phyloP scores from a whole-genome alignment of 2,329 filamentous ascomycete genomes.

The Pseudonectria buxi region DNA sequence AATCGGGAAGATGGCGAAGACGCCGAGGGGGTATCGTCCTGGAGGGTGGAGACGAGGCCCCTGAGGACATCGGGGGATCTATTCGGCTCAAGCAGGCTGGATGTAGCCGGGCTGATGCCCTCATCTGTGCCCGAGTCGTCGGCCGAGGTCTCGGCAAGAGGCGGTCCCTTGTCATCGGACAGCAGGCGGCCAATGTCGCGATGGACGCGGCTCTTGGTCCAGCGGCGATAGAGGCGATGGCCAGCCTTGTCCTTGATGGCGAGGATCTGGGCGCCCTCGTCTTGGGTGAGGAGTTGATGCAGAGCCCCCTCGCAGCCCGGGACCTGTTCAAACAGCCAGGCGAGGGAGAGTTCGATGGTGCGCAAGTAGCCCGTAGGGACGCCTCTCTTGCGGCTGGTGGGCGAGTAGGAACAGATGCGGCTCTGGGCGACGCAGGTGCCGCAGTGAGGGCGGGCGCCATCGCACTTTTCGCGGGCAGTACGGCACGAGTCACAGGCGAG shows the following conservation, averaged over 20 bases:
- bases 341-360: slow-evolving; percentile 62
- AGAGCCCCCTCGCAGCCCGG: slow-evolving; percentile 53
- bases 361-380: slow-evolving; percentile 76
- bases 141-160: slow-evolving; percentile 28
- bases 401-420: slow-evolving; percentile 63
- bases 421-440: slow-evolving; percentile 58
- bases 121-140: slow-evolving; percentile 27
- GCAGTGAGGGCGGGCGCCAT: slow-evolving; percentile 60
- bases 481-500: slow-evolving; percentile 65
- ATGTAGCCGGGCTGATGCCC: slow-evolving; percentile 16
- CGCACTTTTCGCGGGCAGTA: slow-evolving; percentile 63
- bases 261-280: slow-evolving; percentile 35
- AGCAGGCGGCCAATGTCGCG: slow-evolving; percentile 57
- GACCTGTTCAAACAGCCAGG: slow-evolving; percentile 58
- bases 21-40: not conserved
- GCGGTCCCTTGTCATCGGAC: slow-evolving; percentile 33
- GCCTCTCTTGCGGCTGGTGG: slow-evolving; percentile 68
- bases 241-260: slow-evolving; percentile 46
- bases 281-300: slow-evolving; percentile 43
- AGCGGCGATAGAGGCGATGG: slow-evolving; percentile 53
- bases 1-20: slow-evolving; percentile 13
- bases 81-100: slow-evolving; percentile 12
- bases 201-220: slow-evolving; percentile 57
- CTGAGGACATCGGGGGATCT: slow-evolving; percentile 14
- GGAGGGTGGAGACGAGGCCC: slow-evolving; percentile 1